Conservation (phyloP, 768 basidiomycete species). For the Collybia mongolica region DNA sequence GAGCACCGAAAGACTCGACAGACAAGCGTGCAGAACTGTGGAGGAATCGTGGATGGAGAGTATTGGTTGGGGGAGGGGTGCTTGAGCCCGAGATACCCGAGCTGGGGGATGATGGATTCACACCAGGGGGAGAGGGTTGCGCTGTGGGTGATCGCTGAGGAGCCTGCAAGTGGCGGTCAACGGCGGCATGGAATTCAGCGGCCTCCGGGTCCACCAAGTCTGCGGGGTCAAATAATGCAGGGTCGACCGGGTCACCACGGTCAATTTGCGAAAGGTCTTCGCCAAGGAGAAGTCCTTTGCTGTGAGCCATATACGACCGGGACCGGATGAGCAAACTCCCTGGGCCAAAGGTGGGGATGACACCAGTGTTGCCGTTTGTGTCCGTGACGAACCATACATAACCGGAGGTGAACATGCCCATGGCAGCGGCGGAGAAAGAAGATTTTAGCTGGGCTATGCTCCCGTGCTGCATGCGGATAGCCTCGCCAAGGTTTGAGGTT, state of each 20-base stretch:
- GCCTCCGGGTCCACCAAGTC: constrained; percentile 2
- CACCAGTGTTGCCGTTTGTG: constrained; percentile 52
- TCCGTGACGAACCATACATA: constrained; percentile 90
- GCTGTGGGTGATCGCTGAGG: constrained; percentile 19
- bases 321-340: constrained; percentile 84
- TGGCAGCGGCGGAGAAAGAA: constrained; percentile 69
- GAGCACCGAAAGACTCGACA: not conserved
- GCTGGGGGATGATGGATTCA: constrained; percentile 36
- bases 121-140: constrained; percentile 25
- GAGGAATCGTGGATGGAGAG: constrained; percentile 25
- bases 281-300: constrained; percentile 14
- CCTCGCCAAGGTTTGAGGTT: constrained; percentile 21
- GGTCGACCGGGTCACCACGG: constrained; percentile 3
- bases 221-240: not conserved
- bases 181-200: not conserved
- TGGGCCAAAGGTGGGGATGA: constrained; percentile 85
- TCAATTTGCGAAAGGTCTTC: constrained; percentile 6
- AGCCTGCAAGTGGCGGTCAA: constrained; percentile 10
- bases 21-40: constrained; percentile 15
- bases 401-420: constrained; percentile 77
- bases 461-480: constrained; percentile 55
- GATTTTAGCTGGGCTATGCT: constrained; percentile 70
- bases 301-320: constrained; percentile 33
- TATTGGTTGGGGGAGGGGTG: constrained; percentile 24
- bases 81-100: constrained; percentile 35